These are phyloP conservation scores for Plectosphaerella plurivora DNA, from an alignment of 2,329 filamentous ascomycete species.

Conservation along the genomic window DNA sequence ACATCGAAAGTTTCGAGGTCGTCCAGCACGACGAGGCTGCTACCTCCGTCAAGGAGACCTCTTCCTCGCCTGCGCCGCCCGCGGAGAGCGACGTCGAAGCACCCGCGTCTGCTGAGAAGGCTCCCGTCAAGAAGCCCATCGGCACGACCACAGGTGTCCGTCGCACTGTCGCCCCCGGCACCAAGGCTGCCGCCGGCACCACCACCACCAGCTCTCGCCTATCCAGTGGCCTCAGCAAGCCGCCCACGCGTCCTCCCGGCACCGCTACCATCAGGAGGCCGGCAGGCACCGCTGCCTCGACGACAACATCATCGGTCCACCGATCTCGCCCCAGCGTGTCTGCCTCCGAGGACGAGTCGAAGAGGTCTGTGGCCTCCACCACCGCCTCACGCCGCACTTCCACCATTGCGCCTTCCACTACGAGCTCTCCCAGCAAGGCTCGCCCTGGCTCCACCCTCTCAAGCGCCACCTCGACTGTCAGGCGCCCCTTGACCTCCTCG, in stretches of 20 bases:
- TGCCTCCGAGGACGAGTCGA: slow-evolving; percentile 45
- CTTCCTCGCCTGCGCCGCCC: slow-evolving; percentile 9
- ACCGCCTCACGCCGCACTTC: slow-evolving; percentile 37
- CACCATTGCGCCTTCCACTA: slow-evolving; percentile 33
- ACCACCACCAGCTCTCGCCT: slow-evolving; percentile 27
- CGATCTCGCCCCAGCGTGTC: slow-evolving; percentile 43
- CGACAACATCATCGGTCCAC: slow-evolving; percentile 34
- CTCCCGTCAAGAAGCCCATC: slow-evolving; percentile 29
- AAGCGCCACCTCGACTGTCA: slow-evolving; percentile 22
- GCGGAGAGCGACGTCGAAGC: slow-evolving; percentile 21
- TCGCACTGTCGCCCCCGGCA: slow-evolving; percentile 25
- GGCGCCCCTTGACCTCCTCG: slow-evolving; percentile 19
- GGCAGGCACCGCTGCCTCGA: slow-evolving; percentile 22
- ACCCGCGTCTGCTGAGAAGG: not conserved
- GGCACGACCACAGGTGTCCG: slow-evolving; percentile 23
- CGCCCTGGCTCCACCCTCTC: slow-evolving; percentile 28
- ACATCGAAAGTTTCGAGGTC: slow-evolving; percentile 40
- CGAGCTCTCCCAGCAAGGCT: slow-evolving; percentile 23
- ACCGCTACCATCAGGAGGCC: slow-evolving; percentile 22
- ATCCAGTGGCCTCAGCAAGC: slow-evolving; percentile 39
- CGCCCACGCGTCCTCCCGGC: slow-evolving; percentile 41
- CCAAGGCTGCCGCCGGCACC: slow-evolving; percentile 20
- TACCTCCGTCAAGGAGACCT: slow-evolving; percentile 1
- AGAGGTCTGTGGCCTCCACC: slow-evolving; percentile 33
- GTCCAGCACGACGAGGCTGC: slow-evolving; percentile 36